Evolutionary conservation across 73 alveolate genomes (phyloP).

Genomic region (Stentor coeruleus): DNA sequence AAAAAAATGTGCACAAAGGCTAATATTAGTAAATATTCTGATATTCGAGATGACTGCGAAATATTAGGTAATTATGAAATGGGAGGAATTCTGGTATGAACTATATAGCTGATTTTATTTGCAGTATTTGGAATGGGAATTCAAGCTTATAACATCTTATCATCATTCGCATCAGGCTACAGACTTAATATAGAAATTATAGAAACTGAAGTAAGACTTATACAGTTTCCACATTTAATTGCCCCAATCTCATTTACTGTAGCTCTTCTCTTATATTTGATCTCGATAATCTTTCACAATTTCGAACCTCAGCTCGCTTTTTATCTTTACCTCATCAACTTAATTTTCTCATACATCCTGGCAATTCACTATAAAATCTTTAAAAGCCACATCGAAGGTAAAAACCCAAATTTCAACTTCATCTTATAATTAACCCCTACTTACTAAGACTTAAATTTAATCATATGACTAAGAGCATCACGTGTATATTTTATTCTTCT

Average conservation of each 20-base stretch:
- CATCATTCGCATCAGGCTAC: background rate
- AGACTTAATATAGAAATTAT: background rate
- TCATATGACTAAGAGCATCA: background rate
- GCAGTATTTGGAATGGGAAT: background rate
- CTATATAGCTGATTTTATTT: background rate
- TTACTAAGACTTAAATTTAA: too few species aligned
- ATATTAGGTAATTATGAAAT: background rate
- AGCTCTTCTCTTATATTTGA: background rate
- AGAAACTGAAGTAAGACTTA: background rate
- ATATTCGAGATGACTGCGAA: background rate
- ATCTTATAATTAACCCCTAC: too few species aligned
- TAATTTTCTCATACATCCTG: background rate
- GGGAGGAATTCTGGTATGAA: slow-evolving; percentile 18
- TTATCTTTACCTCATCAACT: background rate
- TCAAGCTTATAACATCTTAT: background rate
- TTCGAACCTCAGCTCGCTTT: background rate
- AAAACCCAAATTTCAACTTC: too few species aligned
- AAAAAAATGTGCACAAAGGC: slow-evolving; percentile 20
- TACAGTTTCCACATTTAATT: background rate
- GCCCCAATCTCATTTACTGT: background rate
- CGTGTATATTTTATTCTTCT: background rate
- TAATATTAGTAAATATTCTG: background rate
- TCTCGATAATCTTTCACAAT: too few species aligned
- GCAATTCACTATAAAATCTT: background rate
- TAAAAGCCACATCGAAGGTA: background rate